These are phyloP conservation scores for fission yeast (Schizosaccharomyces pombe) DNA, from an alignment of 805 yeast species.

Conservation along the genomic window DNA sequence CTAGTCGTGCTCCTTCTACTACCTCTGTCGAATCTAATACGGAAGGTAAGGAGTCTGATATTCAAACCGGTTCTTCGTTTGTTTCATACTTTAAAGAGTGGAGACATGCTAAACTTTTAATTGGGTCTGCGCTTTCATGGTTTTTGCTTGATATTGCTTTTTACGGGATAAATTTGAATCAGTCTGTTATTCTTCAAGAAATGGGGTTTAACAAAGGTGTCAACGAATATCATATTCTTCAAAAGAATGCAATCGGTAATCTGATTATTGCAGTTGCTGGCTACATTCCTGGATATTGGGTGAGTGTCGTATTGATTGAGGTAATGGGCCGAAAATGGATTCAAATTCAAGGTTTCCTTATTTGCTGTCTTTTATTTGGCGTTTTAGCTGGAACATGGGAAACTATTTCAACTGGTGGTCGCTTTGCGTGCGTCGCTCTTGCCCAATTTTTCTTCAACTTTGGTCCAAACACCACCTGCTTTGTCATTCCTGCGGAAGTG, in stretches of 20 bases:
- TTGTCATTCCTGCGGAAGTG: conserved; percentile 73
- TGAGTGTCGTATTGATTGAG: conserved; percentile 57
- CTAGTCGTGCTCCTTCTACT: too few species aligned
- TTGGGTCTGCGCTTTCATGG: conserved; percentile 88
- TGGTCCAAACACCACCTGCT: conserved; percentile 85
- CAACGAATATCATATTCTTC: conserved; percentile 46
- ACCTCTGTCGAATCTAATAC: neutral
- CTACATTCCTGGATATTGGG: conserved; percentile 86
- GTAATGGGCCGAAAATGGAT: conserved; percentile 63
- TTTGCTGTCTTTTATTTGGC: conserved; percentile 53
- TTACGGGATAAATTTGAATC: conserved; percentile 70
- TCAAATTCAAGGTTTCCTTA: conserved; percentile 50
- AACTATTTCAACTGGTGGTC: conserved; percentile 39
- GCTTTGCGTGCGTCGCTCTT: conserved; percentile 53
- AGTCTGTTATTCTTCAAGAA: conserved; percentile 54
- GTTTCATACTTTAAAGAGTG: conserved; percentile 52
- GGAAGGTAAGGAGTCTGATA: neutral
- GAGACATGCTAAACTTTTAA: conserved; percentile 60
- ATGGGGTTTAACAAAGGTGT: conserved; percentile 60
- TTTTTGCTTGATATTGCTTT: conserved; percentile 72
- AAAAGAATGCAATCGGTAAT: conserved; percentile 74
- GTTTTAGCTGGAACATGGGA: conserved; percentile 66
- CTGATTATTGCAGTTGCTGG: conserved; percentile 86
- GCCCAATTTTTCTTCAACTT: conserved; percentile 76
- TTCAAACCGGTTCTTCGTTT: conserved; percentile 24